Evolutionary conservation across 1,139 yeast species (phyloP).

Genomic region (Yamadazyma epiphylla): DNA sequence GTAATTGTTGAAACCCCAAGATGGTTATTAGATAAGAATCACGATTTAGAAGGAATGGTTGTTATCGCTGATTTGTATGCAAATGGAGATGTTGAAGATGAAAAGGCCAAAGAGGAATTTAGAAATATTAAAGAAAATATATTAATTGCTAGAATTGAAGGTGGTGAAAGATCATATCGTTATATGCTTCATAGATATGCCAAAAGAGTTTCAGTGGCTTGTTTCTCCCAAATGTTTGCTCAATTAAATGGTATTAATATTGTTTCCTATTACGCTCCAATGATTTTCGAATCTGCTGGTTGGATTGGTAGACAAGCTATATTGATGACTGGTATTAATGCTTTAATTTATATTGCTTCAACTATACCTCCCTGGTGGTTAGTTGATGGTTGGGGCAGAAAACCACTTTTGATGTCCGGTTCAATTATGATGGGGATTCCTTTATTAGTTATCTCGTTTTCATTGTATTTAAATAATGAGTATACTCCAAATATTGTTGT

Average conservation of each 20-base stretch:
- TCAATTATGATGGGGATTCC: slow-evolving; percentile 77
- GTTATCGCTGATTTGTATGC: slow-evolving; percentile 46
- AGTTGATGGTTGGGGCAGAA: slow-evolving; percentile 88
- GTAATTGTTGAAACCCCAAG: slow-evolving; percentile 85
- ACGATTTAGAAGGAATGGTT: slow-evolving; percentile 76
- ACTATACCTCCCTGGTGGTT: slow-evolving; percentile 91
- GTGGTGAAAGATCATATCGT: slow-evolving; percentile 58
- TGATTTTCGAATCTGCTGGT: slow-evolving; percentile 93
- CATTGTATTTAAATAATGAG: slow-evolving; percentile 54
- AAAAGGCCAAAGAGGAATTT: slow-evolving; percentile 56
- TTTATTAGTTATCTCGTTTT: slow-evolving; percentile 60
- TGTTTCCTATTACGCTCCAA: slow-evolving; percentile 88
- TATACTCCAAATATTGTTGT: slow-evolving; percentile 75
- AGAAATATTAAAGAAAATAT: slow-evolving; percentile 43
- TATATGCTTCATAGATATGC: slow-evolving; percentile 65
- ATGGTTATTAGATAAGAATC: slow-evolving; percentile 85
- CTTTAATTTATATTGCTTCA: slow-evolving; percentile 66
- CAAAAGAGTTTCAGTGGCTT: slow-evolving; percentile 80
- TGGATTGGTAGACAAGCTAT: slow-evolving; percentile 88
- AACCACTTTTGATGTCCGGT: slow-evolving; percentile 75
- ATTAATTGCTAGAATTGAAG: slow-evolving; percentile 69
- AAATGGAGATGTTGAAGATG: slow-evolving; percentile 53
- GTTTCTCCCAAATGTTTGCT: slow-evolving; percentile 88
- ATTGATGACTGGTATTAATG: slow-evolving; percentile 89
- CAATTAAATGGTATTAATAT: slow-evolving; percentile 92